Evolutionary conservation across 306 rosid genomes (phyloP).

Genomic region (Medicago arabica): DNA sequence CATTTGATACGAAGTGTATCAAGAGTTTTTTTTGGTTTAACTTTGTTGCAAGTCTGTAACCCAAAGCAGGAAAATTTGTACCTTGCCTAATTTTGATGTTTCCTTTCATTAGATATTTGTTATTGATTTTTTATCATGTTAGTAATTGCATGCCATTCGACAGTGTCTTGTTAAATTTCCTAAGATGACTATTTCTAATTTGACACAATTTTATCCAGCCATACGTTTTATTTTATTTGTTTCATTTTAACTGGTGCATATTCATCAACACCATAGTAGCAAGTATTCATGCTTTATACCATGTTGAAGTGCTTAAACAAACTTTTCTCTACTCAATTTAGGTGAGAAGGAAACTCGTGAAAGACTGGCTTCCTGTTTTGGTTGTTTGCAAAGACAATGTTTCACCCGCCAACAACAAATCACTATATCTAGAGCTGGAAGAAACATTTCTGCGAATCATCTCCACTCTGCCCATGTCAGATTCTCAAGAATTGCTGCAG

Average conservation of each 20-base stretch:
- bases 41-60: background rate
- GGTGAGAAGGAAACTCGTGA: conserved; percentile 90
- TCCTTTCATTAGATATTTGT: conserved; percentile 27
- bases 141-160: conserved; percentile 7
- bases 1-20: background rate
- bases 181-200: background rate
- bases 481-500: conserved; percentile 85
- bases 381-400: conserved; percentile 82
- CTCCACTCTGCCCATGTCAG: conserved; percentile 88
- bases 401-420: conserved; percentile 72
- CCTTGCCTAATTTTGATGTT: conserved; percentile 3
- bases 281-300: background rate
- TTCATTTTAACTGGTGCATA: background rate
- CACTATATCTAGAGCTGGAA: conserved; percentile 74
- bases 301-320: background rate
- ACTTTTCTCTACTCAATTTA: conserved; percentile 41
- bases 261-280: background rate
- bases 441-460: conserved; percentile 80
- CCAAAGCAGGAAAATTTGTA: background rate
- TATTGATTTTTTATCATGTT: background rate
- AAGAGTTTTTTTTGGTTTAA: background rate
- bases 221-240: background rate
- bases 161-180: conserved; percentile 5
- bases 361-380: conserved; percentile 93
- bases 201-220: background rate